Percentiles rank a stretch among this genome's conserved stretches.
Conservation (phyloP, 1,284 basidiomycete species). For the Bjerkandera adusta region DNA sequence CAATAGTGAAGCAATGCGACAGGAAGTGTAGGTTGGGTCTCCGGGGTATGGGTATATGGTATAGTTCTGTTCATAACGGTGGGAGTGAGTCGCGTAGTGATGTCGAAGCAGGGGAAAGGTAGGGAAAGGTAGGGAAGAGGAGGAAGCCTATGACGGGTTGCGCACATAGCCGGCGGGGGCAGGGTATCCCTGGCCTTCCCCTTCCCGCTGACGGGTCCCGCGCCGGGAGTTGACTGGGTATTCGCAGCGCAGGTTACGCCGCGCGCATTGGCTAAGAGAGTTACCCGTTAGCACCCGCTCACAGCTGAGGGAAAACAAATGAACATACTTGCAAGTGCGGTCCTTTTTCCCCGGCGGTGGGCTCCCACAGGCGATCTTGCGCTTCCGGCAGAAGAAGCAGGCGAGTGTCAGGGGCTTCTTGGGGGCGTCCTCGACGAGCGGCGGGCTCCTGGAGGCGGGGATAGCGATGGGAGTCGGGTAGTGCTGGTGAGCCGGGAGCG, state of each 20-base stretch:
- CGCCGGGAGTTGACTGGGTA: constrained; percentile 34
- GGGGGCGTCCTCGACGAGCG: constrained; percentile 30
- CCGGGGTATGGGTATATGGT: no score
- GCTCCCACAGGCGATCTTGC: constrained; percentile 45
- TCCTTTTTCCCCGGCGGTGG: constrained; percentile 34
- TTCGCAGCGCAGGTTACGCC: constrained; percentile 33
- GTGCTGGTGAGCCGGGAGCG: background rate
- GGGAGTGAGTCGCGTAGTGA: background rate
- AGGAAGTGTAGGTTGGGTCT: no score
- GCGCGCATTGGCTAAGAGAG: constrained; percentile 32
- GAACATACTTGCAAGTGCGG: constrained; percentile 38
- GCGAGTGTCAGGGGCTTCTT: constrained; percentile 41
- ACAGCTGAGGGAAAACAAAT: constrained; percentile 4
- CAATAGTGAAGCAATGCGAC: no score
- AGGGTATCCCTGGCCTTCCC: constrained; percentile 1
- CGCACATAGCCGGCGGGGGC: background rate
- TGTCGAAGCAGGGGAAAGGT: background rate
- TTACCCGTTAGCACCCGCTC: constrained; percentile 8
- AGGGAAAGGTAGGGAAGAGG: background rate
- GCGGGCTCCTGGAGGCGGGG: constrained; percentile 22
- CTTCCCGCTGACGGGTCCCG: constrained; percentile 28
- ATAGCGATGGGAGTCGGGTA: constrained; percentile 14
- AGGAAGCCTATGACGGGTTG: background rate
- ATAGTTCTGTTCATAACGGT: no score
- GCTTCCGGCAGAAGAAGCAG: constrained; percentile 43